Evolutionary conservation across 495 filamentous ascomycete species (phyloP).

Genomic region (Neurospora sp.): DNA sequence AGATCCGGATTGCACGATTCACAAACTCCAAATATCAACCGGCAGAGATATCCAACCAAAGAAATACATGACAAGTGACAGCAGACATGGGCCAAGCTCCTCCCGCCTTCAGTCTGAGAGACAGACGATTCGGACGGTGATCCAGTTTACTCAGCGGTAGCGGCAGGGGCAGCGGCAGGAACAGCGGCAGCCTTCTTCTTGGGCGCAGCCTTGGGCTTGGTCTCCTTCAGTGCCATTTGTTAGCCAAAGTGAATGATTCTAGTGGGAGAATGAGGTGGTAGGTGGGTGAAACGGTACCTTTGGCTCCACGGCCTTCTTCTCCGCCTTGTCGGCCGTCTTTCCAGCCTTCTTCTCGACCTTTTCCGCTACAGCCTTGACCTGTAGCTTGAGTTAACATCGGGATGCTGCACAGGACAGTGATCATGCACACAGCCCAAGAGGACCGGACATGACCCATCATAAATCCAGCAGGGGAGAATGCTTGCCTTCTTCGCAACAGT

Average conservation of each 20-base stretch:
- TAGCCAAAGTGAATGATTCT: not conserved
- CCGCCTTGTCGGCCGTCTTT: conserved; percentile 13
- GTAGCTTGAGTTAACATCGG: conserved; percentile 16
- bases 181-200: conserved; percentile 28
- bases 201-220: conserved; percentile 29
- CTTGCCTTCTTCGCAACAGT: conserved; percentile 38
- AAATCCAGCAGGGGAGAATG: not conserved
- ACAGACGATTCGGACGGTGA: not conserved
- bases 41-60: conserved; percentile 12
- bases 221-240: conserved; percentile 10
- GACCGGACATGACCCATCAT: not conserved
- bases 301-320: conserved; percentile 12
- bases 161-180: not conserved
- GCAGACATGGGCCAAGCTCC: not conserved
- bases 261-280: not conserved
- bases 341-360: conserved; percentile 27
- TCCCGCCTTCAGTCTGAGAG: not conserved
- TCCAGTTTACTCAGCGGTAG: conserved; percentile 7
- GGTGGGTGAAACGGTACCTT: conserved; percentile 9
- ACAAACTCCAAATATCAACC: conserved; percentile 1
- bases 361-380: conserved; percentile 41
- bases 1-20: not conserved
- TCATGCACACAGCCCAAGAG: not conserved
- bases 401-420: not conserved
- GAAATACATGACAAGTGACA: conserved; percentile 3